Evolutionary conservation across 805 yeast genomes (phyloP).

Genomic region (Pichia scutulata): DNA sequence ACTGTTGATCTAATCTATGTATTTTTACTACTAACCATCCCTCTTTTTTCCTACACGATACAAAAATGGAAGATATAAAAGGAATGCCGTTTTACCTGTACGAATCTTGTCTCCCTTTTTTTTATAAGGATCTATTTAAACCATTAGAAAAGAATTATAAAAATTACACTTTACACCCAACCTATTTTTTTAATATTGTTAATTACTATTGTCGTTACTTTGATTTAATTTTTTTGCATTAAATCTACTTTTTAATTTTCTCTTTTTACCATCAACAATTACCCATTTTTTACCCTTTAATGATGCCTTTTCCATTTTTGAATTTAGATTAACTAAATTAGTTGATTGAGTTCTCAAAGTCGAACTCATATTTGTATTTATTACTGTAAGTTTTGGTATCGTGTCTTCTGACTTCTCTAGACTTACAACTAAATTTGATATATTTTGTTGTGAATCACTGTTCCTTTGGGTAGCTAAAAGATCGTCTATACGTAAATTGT

Average conservation of each 20-base stretch:
- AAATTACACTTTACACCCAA: neutral
- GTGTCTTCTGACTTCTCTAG: neutral
- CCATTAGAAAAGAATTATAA: neutral
- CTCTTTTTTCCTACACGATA: too few relatives aligned
- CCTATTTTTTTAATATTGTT: too few relatives aligned
- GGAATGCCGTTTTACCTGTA: too few relatives aligned
- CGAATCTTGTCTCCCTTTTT: too few relatives aligned
- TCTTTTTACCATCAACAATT: constrained; percentile 13
- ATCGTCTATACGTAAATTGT: neutral
- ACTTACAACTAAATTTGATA: neutral
- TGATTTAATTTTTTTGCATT: neutral
- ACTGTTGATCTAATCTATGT: too few relatives aligned
- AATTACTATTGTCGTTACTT: neutral
- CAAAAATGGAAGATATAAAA: too few relatives aligned
- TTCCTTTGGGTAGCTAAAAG: neutral
- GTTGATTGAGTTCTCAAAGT: neutral
- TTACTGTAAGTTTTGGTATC: neutral
- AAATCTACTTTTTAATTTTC: constrained; percentile 13
- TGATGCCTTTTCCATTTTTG: neutral
- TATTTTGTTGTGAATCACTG: neutral
- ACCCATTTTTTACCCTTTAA: constrained; percentile 7
- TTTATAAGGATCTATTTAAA: too few relatives aligned
- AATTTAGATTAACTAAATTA: neutral
- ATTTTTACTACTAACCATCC: too few relatives aligned
- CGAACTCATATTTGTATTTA: neutral